phyloP scores from a whole-genome alignment of 2,329 filamentous ascomycete genomes.

The Falciphora oryzae region DNA sequence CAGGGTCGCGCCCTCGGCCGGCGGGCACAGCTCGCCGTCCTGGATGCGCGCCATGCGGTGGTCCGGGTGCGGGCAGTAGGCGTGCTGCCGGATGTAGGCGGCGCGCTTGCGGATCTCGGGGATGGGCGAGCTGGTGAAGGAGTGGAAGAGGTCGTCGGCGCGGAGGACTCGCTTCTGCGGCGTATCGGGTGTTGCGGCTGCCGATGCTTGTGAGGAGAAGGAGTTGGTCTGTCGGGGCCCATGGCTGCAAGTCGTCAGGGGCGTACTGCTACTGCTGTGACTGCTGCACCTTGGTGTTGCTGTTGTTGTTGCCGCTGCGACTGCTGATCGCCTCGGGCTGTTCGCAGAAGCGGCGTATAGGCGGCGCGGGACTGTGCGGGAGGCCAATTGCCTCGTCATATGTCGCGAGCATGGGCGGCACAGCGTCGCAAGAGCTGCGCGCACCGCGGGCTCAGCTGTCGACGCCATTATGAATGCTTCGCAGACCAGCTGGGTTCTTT shows the following conservation, averaged over 20 bases:
- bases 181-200: constrained; percentile 18
- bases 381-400: constrained; percentile 15
- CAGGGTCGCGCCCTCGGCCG: constrained; percentile 49
- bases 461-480: constrained; percentile 17
- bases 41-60: constrained; percentile 69
- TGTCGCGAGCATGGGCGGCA: constrained; percentile 35
- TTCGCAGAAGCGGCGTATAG: constrained; percentile 19
- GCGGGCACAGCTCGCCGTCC: constrained; percentile 4
- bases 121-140: constrained; percentile 82
- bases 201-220: constrained; percentile 14
- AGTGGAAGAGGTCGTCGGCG: constrained; percentile 85
- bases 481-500: background rate
- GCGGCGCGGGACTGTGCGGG: constrained; percentile 3
- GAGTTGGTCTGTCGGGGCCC: background rate
- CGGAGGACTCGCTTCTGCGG: constrained; percentile 40
- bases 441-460: constrained; percentile 31
- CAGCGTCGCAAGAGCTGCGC: constrained; percentile 31
- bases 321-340: background rate
- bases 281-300: background rate
- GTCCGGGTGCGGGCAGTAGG: constrained; percentile 85
- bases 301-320: background rate
- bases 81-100: constrained; percentile 87
- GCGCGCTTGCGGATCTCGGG: constrained; percentile 82
- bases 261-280: no score
- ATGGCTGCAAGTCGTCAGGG: background rate